Conservation (phyloP, 768 basidiomycete species). For the Panaeolus cyanescens region DNA sequence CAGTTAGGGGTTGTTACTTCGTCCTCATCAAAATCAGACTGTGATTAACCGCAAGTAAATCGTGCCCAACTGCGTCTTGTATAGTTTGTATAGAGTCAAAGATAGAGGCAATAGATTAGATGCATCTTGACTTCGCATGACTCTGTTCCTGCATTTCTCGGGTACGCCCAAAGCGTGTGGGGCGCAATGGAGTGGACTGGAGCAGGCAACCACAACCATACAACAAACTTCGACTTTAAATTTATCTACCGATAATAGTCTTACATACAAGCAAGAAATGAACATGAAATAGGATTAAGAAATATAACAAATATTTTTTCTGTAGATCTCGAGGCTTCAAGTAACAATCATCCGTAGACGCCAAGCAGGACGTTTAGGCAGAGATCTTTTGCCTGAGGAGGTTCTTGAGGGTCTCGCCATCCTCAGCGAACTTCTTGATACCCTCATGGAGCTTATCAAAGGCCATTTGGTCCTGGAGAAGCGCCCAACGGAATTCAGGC, state of each 20-base stretch:
- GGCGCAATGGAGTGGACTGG: too few relatives aligned
- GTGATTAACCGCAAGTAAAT: too few relatives aligned
- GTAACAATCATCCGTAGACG: background rate
- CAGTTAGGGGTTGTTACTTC: background rate
- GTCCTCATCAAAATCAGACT: too few relatives aligned
- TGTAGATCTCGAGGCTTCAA: background rate
- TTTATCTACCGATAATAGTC: background rate
- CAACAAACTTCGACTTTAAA: background rate
- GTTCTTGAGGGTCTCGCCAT: conserved; percentile 86
- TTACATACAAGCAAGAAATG: background rate
- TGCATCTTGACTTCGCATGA: background rate
- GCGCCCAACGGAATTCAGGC: conserved; percentile 92
- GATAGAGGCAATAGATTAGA: too few relatives aligned
- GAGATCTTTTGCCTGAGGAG: conserved; percentile 72
- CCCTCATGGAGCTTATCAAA: conserved; percentile 99
- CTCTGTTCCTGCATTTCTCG: background rate
- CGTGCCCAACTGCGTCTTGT: too few relatives aligned
- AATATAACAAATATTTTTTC: background rate
- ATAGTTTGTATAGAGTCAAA: too few relatives aligned
- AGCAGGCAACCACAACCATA: too few relatives aligned
- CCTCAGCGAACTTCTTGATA: conserved; percentile 97
- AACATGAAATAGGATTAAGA: background rate
- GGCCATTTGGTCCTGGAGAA: conserved; percentile 95
- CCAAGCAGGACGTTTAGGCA: conserved; percentile 32
- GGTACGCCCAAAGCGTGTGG: background rate